Base-by-base conservation (phyloP, 805 yeast genomes). In the Tetrapisispora arboricola region DNA sequence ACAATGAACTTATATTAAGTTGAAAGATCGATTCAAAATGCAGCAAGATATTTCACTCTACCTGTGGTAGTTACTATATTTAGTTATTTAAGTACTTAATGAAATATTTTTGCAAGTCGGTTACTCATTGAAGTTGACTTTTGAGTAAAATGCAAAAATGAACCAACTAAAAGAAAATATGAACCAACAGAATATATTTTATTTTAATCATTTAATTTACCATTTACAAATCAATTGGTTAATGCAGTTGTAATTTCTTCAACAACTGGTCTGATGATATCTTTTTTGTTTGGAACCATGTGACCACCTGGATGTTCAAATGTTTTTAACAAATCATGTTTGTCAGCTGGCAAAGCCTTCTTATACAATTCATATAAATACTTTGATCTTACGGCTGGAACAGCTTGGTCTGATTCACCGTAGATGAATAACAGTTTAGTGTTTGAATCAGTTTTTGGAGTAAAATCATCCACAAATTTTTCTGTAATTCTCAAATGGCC, bases 241-340 rank as follows among this genome's bases (percentile, higher is more conserved):
- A 56, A 32, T 15, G 62, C 50, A 11, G 49, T 36, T 27, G 46
- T 46, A 39, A 67, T 63, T 35, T 58, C 63, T 32, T 65, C 71
- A 13, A 67, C 71, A 11, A 67, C 51, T 1, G 71, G 71, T 47
- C 61, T 64, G 39, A 66, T 52, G 51, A 68, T 60, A 42, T 71
- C 75, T 60, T 83, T 84, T 38, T 87, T 80, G 62, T 85, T 86
- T 22, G 97, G 98, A 36, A 90, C 95, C 65, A 83, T 87, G 57
- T 90, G 98, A 1, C 97, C 96, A 45, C 98, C 97, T 9, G 96
- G 96, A 55, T 90, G 98, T 48, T 75, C 80, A 44, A 81, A 64
- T 12, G 66, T 53, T 4, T 62, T 67, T 6, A 83, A 65, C 19
- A 61, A 55, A 10, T 58, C 64, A 4, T 56, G 54, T 22, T 61